A percentile compares a stretch with the other conserved stretches of the same genome.
Conservation (phyloP, 106 monocot genomes). For the Acanthochlamys bracteata region DNA sequence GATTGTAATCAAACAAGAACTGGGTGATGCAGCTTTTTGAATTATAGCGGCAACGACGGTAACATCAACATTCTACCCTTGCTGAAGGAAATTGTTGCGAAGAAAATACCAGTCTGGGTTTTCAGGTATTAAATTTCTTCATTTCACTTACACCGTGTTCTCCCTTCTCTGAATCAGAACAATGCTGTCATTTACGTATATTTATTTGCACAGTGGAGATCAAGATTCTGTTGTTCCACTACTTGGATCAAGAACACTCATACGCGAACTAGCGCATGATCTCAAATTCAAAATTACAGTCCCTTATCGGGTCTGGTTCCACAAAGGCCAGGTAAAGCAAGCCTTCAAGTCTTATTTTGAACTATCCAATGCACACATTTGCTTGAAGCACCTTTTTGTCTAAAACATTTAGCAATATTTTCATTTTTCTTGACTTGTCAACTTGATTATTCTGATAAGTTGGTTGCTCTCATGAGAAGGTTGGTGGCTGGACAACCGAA, state of each 20-base stretch:
- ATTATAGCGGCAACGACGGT: constrained; percentile 48
- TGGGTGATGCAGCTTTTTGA: constrained; percentile 33
- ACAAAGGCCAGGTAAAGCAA: constrained; percentile 66
- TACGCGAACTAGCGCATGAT: constrained; percentile 70
- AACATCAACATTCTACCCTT: constrained; percentile 64
- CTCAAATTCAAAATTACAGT: constrained; percentile 41
- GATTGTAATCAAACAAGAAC: neutral
- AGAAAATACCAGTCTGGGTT: constrained; percentile 61
- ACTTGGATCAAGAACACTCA: constrained; percentile 67
- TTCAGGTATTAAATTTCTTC: constrained; percentile 43
- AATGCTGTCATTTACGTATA: neutral
- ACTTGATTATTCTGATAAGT: too few relatives aligned
- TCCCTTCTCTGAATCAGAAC: neutral
- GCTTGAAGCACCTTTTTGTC: neutral
- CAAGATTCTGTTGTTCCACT: constrained; percentile 95
- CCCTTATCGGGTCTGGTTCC: constrained; percentile 82
- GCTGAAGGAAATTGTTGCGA: constrained; percentile 38
- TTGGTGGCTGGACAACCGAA: constrained; percentile 75
- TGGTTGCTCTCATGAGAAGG: constrained; percentile 21
- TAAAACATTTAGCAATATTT: neutral
- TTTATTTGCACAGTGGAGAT: constrained; percentile 56
- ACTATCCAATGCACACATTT: neutral
- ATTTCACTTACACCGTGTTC: neutral
- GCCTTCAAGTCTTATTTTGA: neutral
- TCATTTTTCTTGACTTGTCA: neutral